phyloP scores from a whole-genome alignment of 1,284 basidiomycete species.

The Leccinum solheimii region DNA sequence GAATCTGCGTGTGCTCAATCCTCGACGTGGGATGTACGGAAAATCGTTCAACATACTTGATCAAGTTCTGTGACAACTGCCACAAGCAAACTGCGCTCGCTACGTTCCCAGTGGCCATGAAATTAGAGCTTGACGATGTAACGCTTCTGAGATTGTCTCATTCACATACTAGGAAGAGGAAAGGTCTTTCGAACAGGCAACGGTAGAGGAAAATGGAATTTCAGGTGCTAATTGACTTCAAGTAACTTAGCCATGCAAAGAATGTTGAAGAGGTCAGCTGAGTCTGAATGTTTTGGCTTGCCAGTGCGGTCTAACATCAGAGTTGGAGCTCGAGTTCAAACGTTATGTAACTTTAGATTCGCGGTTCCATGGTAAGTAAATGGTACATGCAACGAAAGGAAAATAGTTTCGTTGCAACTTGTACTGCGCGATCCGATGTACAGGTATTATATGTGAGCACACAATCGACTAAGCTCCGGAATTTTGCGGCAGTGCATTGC shows the following conservation, averaged over 20 bases:
- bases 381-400: not conserved
- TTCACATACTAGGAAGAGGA: not conserved
- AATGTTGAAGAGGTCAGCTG: not conserved
- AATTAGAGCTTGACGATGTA: not conserved
- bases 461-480: not conserved
- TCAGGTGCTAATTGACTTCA: not conserved
- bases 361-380: too few species aligned
- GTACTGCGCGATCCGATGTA: not conserved
- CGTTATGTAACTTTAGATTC: too few species aligned
- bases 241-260: too few species aligned
- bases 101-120: not conserved
- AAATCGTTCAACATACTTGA: not conserved
- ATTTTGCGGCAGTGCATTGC: not conserved
- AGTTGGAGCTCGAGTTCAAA: too few species aligned
- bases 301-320: too few species aligned
- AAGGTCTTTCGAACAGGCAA: not conserved
- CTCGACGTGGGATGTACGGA: not conserved
- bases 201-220: not conserved
- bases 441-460: not conserved
- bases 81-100: not conserved
- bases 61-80: not conserved
- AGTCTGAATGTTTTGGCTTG: too few species aligned
- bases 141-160: not conserved
- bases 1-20: not conserved
- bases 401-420: not conserved